Conservation (phyloP, 2,329 filamentous ascomycete species). For the Pseudogymnoascus sp. region DNA sequence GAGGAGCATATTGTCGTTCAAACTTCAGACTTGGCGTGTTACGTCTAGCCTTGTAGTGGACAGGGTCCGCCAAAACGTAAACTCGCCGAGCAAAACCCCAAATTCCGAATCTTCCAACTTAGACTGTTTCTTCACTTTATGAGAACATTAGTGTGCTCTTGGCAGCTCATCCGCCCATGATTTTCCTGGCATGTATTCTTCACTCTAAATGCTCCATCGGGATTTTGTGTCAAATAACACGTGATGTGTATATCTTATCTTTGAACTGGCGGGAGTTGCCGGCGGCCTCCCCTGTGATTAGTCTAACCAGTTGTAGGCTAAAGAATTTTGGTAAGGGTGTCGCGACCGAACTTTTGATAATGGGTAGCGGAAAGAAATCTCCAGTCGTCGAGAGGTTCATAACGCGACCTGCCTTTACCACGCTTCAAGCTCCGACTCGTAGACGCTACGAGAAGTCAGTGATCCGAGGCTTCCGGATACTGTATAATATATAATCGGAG, state of each 20-base stretch:
- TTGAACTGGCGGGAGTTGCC: background rate
- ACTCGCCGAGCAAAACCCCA: background rate
- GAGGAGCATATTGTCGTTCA: background rate
- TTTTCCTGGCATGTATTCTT: background rate
- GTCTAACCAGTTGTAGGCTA: slow-evolving; percentile 3
- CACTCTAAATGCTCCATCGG: background rate
- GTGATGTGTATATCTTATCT: background rate
- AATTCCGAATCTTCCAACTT: background rate
- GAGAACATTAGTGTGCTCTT: background rate
- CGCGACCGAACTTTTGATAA: slow-evolving; percentile 9
- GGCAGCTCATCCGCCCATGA: background rate
- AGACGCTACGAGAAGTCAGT: background rate
- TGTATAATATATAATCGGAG: background rate
- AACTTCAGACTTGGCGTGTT: background rate
- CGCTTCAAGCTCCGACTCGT: background rate
- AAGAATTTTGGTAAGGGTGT: slow-evolving; percentile 8
- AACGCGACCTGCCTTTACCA: background rate
- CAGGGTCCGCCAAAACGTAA: background rate
- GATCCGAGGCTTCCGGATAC: background rate
- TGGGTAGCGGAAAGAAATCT: background rate
- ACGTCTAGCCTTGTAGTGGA: background rate
- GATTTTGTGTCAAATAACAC: background rate
- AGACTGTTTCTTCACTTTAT: background rate
- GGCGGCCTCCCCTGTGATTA: background rate
- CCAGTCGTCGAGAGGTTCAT: background rate